A percentile compares a stretch with the other conserved stretches of the same genome.
Evolutionary conservation across 2,329 filamentous ascomycete species (phyloP).

Genomic region (Phaeosphaeria sp.): DNA sequence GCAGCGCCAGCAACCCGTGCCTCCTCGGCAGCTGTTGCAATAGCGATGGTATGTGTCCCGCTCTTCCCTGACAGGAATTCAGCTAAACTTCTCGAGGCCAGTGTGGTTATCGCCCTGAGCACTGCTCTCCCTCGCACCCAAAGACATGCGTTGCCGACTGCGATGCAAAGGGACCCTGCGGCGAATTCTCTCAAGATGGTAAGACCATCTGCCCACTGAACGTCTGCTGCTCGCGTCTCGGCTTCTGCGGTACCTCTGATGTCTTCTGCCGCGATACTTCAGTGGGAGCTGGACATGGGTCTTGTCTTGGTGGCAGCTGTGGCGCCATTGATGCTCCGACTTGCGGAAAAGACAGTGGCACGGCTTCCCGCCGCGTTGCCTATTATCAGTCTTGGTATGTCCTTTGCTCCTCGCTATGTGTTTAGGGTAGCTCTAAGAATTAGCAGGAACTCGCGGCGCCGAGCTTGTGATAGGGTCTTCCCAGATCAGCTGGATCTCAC

Average conservation of each 20-base stretch:
- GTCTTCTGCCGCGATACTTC: constrained; percentile 12
- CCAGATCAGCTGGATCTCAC: constrained; percentile 28
- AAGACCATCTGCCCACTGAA: constrained; percentile 16
- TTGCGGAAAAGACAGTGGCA: constrained; percentile 21
- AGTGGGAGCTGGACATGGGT: not conserved
- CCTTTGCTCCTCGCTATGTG: not conserved
- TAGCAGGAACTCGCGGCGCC: constrained; percentile 23
- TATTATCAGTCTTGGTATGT: constrained; percentile 31
- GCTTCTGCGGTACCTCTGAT: constrained; percentile 47
- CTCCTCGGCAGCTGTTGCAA: constrained; percentile 19
- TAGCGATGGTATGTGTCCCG: constrained; percentile 5
- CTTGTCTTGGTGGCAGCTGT: not conserved
- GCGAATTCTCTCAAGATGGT: constrained; percentile 29
- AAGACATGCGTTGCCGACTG: constrained; percentile 40
- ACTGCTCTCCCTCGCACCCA: constrained; percentile 8
- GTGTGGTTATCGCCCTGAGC: constrained; percentile 20
- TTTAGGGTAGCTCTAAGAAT: not conserved
- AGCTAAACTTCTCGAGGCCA: constrained; percentile 1
- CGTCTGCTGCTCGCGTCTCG: constrained; percentile 43
- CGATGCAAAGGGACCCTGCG: constrained; percentile 48
- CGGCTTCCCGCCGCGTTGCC: constrained; percentile 19
- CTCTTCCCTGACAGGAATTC: not conserved
- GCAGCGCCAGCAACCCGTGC: constrained; percentile 13
- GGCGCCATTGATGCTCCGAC: constrained; percentile 1
- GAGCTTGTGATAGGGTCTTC: constrained; percentile 28